Evolutionary conservation across 306 rosid species (phyloP).

Genomic region (Trifolium subterraneum): DNA sequence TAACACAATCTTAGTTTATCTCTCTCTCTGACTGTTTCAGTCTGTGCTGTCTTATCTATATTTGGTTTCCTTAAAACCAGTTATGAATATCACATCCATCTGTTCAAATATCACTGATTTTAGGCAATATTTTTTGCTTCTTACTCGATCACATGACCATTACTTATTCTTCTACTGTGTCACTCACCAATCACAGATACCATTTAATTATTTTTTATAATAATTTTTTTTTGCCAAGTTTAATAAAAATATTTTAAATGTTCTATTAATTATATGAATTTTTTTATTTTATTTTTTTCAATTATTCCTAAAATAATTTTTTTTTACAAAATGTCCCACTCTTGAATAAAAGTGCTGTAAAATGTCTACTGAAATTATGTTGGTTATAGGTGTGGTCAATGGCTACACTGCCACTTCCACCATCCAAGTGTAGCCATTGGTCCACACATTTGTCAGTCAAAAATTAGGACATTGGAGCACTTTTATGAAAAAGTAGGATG

Average conservation of each 20-base stretch:
- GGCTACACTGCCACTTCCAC: too few relatives aligned
- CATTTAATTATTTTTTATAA: neutral
- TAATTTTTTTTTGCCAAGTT: neutral
- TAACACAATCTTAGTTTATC: conserved; percentile 4
- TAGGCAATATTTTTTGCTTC: conserved; percentile 53
- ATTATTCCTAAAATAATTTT: too few relatives aligned
- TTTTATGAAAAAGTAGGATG: too few relatives aligned
- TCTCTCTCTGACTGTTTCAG: conserved; percentile 33
- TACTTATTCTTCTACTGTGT: conserved; percentile 41
- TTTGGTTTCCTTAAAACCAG: conserved; percentile 32
- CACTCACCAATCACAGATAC: neutral
- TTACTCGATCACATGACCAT: conserved; percentile 47
- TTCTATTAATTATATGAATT: too few relatives aligned
- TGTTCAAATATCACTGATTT: conserved; percentile 40
- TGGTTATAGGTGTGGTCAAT: too few relatives aligned
- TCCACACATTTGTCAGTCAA: too few relatives aligned
- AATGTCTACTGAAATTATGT: too few relatives aligned
- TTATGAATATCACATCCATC: conserved; percentile 32
- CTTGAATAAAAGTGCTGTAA: too few relatives aligned
- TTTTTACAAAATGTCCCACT: too few relatives aligned
- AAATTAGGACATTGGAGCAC: too few relatives aligned
- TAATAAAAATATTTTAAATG: neutral
- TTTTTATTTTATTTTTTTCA: too few relatives aligned
- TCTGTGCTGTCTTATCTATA: conserved; percentile 9
- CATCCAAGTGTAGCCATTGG: too few relatives aligned